Percentiles rank a stretch among this genome's conserved stretches.
Evolutionary conservation across 2,329 filamentous ascomycete species (phyloP).

Genomic region (Aspergillus sp.): DNA sequence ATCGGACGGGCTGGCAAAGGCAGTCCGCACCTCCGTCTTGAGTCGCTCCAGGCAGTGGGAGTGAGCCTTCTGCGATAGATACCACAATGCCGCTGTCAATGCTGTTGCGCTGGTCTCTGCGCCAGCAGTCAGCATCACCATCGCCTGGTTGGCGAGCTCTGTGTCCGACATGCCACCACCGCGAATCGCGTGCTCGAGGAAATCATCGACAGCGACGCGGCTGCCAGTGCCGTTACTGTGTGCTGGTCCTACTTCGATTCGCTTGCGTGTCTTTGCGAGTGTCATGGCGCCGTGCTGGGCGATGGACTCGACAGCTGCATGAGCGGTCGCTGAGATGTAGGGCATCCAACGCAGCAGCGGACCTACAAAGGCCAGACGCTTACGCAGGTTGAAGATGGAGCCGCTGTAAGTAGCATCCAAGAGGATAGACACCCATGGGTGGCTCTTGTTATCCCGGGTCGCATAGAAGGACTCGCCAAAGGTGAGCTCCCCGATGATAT

Average conservation of each 20-base stretch:
- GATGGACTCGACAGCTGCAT: neutral
- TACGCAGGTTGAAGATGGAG: constrained; percentile 1
- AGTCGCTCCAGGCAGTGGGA: neutral
- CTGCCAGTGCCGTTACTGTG: neutral
- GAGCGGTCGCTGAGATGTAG: neutral
- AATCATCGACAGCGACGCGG: neutral
- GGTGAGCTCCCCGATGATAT: constrained; percentile 9
- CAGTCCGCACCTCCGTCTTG: neutral
- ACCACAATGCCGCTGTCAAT: neutral
- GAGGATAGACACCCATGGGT: neutral
- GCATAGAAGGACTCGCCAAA: constrained; percentile 2
- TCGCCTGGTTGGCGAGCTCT: neutral
- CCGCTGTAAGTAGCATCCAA: neutral
- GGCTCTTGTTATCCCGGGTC: neutral
- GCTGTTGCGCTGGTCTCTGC: neutral
- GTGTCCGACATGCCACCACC: neutral
- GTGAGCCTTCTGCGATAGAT: neutral
- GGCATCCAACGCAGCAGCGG: neutral
- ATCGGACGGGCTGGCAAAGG: neutral
- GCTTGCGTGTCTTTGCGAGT: neutral
- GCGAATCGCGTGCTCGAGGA: neutral
- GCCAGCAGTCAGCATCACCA: neutral
- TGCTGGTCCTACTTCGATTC: neutral
- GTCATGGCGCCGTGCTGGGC: neutral
- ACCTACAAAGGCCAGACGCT: neutral